Base-by-base conservation (phyloP, 106 monocot genomes). In the Platanthera zijinensis region DNA sequence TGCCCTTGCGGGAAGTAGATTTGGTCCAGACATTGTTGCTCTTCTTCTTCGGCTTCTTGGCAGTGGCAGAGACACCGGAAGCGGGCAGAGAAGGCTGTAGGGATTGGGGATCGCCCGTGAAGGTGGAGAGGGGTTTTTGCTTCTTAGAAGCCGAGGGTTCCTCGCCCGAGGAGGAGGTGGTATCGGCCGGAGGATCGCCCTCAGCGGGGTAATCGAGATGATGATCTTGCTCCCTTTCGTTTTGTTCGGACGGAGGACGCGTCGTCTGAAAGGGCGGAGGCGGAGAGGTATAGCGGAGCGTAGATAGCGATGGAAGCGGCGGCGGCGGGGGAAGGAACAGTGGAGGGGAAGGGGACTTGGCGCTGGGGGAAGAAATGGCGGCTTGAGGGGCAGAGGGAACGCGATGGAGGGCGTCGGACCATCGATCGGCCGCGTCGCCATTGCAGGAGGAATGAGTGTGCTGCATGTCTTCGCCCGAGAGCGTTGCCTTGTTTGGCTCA, bases 1-100 rank as follows among this genome's bases (percentile, higher is more conserved):
- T 89, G n/a, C 86, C 82, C 80, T 92, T 92, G n/a, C 96, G 87
- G 45, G 96, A 97, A 39, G 90, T 89, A 48, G 96, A 75, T 48
- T 93, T 93, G 78, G 84, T 83, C 96, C 93, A 93, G 8, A 91
- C 89, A 51, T 86, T 96, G 84, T 84, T 97, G 79, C 30, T 69
- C 66, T 90, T 95, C 81, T 93, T 97, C 84, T 89, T 90, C 0
- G 78, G 57, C 78, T 90, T 96, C 85, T 88, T 86, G 14, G 63
- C 21, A 10, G 77, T 56, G 19, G 77, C 17, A 30, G 69, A 51
- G 9, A 73, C 48, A 9, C 69, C 21, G 22, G 83, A 52, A 51
- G 77, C 10, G 50, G 56, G 12, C 48, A 61, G 51, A 15, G 75
- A 10, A 76, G 64, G 32, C 46, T 18, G 45, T 3, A 57, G 21